Conservation (phyloP, 2,329 filamentous ascomycete genomes). For the Talaromyces sp. region DNA sequence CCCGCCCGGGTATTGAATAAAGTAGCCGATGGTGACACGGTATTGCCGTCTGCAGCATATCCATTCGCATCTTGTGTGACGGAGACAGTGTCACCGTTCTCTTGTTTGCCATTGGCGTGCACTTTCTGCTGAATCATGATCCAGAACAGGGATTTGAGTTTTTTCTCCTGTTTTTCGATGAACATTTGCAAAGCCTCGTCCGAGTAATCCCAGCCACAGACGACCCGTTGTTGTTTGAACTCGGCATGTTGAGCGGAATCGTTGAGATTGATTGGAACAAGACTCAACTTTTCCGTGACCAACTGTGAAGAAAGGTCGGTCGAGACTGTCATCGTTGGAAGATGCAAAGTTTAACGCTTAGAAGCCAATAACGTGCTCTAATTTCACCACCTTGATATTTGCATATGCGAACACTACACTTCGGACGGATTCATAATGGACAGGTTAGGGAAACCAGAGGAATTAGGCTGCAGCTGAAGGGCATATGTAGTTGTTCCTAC, state of each 20-base stretch:
- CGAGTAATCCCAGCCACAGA: slow-evolving; percentile 26
- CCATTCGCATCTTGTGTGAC: not conserved
- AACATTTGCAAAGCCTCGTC: slow-evolving; percentile 21
- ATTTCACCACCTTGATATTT: not conserved
- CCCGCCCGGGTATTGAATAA: slow-evolving; percentile 23
- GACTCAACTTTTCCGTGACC: not conserved
- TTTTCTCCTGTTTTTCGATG: slow-evolving; percentile 20
- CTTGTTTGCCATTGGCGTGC: not conserved
- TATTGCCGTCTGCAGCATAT: not conserved
- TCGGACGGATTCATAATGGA: not conserved
- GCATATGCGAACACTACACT: not conserved
- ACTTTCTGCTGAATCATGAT: slow-evolving; percentile 20
- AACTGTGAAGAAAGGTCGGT: not conserved
- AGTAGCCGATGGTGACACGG: not conserved
- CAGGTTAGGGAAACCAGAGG: not conserved
- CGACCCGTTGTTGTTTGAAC: slow-evolving; percentile 24
- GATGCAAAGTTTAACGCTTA: not conserved
- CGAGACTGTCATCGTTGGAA: slow-evolving; percentile 1
- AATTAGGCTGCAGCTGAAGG: not conserved
- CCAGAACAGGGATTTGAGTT: slow-evolving; percentile 27
- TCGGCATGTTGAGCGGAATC: slow-evolving; percentile 23
- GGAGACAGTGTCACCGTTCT: not conserved
- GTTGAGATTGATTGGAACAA: slow-evolving; percentile 19
- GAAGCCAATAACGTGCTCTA: not conserved
- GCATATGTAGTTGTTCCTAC: not conserved